Evolutionary conservation across 1,139 yeast species (phyloP).

Genomic region (Hansenula sp.): DNA sequence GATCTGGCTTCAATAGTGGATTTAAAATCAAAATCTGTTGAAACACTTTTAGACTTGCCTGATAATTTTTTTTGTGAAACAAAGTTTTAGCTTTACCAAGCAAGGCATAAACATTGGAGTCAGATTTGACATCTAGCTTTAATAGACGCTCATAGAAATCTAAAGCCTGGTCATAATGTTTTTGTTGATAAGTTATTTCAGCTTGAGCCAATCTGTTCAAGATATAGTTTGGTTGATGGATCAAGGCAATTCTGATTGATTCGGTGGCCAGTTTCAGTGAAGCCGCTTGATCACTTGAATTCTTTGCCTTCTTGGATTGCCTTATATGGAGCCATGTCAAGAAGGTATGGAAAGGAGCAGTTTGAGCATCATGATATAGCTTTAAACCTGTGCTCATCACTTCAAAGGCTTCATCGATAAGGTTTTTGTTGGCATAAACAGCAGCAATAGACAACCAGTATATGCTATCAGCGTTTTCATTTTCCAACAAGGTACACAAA

Average conservation of each 20-base stretch:
- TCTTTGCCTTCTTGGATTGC: slow-evolving; percentile 36
- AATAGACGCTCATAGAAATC: slow-evolving; percentile 57
- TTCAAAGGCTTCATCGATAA: slow-evolving; percentile 57
- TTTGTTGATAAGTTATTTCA: slow-evolving; percentile 42
- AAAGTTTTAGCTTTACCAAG: slow-evolving; percentile 82
- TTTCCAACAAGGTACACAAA: slow-evolving; percentile 69
- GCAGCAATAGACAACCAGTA: slow-evolving; percentile 84
- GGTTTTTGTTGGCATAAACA: slow-evolving; percentile 68
- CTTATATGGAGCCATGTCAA: slow-evolving; percentile 72
- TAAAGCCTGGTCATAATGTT: slow-evolving; percentile 60
- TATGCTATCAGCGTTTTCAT: slow-evolving; percentile 70
- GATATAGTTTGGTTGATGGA: slow-evolving; percentile 38
- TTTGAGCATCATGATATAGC: slow-evolving; percentile 35
- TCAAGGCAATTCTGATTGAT: slow-evolving; percentile 31
- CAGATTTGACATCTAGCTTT: slow-evolving; percentile 31
- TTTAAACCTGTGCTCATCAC: slow-evolving; percentile 61
- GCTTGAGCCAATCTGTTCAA: slow-evolving; percentile 62
- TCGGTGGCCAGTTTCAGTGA: slow-evolving; percentile 30
- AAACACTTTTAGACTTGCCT: slow-evolving; percentile 71
- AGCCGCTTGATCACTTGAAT: slow-evolving; percentile 23
- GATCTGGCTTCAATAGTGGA: slow-evolving; percentile 83
- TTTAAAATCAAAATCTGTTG: slow-evolving; percentile 77
- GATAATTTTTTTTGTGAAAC: slow-evolving; percentile 68
- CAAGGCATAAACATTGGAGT: slow-evolving; percentile 68
- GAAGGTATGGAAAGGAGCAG: slow-evolving; percentile 59